phyloP scores from a whole-genome alignment of 1,284 basidiomycete genomes.

The Ganoderma meredithae region DNA sequence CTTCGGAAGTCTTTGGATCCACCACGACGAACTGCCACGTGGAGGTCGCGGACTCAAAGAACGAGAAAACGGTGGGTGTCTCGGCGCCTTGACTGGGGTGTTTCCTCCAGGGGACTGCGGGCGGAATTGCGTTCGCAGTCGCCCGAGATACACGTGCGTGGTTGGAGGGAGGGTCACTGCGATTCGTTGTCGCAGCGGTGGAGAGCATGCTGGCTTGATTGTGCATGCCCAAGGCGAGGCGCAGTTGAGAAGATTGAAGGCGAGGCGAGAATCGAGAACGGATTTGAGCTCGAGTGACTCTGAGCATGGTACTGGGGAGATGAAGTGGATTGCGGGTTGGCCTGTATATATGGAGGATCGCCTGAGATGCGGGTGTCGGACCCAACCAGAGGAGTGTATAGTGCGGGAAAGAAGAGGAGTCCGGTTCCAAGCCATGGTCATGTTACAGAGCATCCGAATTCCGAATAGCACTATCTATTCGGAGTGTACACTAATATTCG shows the following conservation, averaged over 20 bases:
- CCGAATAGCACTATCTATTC: conserved; percentile 23
- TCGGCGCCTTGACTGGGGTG: conserved; percentile 35
- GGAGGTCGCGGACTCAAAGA: conserved; percentile 44
- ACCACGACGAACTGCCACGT: conserved; percentile 49
- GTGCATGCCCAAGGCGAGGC: neutral
- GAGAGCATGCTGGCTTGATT: neutral
- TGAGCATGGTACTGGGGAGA: neutral
- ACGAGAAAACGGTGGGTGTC: conserved; percentile 41
- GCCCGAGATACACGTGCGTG: conserved; percentile 19
- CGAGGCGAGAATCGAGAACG: neutral
- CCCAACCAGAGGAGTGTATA: neutral
- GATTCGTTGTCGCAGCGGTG: neutral
- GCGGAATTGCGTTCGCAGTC: conserved; percentile 24
- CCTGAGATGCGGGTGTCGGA: neutral
- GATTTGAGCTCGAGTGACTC: neutral
- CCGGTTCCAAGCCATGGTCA: neutral
- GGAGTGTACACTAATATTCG: conserved; percentile 9
- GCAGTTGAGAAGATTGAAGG: neutral
- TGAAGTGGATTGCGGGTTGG: neutral
- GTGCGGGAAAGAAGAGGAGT: neutral
- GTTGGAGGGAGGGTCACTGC: neutral
- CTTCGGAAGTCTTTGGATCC: conserved; percentile 43
- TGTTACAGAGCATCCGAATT: conserved; percentile 22
- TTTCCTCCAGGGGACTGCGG: conserved; percentile 37
- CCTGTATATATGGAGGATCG: neutral